Evolutionary conservation across 768 basidiomycete genomes (phyloP).

Genomic region (Mycena indigotica): DNA sequence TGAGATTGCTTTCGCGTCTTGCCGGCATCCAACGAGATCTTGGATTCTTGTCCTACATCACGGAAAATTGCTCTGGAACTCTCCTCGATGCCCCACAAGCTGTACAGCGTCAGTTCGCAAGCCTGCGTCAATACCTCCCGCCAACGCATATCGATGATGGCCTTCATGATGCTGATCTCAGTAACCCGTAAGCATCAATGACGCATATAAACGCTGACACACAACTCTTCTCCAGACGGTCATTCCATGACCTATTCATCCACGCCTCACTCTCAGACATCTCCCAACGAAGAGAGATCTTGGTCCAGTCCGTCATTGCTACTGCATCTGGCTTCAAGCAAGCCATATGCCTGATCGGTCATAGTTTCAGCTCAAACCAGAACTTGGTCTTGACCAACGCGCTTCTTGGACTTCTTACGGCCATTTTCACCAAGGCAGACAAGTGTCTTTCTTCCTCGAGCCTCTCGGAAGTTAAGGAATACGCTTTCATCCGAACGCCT

Average conservation of each 20-base stretch:
- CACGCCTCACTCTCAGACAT: conserved; percentile 32
- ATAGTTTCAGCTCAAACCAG: conserved; percentile 32
- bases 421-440: conserved; percentile 19
- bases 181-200: conserved; percentile 23
- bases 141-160: neutral
- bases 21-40: conserved; percentile 54
- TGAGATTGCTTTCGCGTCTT: conserved; percentile 64
- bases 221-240: conserved; percentile 19
- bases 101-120: conserved; percentile 39
- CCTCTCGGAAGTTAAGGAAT: conserved; percentile 40
- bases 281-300: conserved; percentile 28
- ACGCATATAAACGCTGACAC: neutral
- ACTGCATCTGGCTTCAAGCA: conserved; percentile 35
- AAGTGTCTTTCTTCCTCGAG: conserved; percentile 34
- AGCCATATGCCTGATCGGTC: conserved; percentile 40
- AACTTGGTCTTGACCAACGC: conserved; percentile 28
- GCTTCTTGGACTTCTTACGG: conserved; percentile 45
- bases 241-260: conserved; percentile 52
- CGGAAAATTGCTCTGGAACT: conserved; percentile 39
- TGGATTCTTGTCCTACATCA: conserved; percentile 37
- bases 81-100: conserved; percentile 35
- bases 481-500: conserved; percentile 36
- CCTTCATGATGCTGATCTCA: conserved; percentile 21
- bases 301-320: conserved; percentile 33
- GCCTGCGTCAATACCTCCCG: conserved; percentile 33